Percentiles rank a stretch among this genome's conserved stretches.
Evolutionary conservation across 768 basidiomycete genomes (phyloP).

Genomic region (Aureoboletus auriporus): DNA sequence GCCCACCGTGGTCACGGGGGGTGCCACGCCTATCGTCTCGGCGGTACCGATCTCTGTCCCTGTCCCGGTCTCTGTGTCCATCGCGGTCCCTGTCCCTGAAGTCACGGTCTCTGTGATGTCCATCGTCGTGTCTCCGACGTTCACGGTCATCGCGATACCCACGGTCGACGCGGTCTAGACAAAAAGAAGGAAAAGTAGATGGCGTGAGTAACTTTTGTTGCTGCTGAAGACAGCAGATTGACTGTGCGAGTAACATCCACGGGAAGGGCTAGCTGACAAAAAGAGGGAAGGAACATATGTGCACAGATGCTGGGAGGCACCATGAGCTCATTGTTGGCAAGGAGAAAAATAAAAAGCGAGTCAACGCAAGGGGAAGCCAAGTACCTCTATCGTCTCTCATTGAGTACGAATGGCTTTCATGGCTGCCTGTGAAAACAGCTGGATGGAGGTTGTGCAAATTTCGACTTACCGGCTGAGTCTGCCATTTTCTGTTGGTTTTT

Average conservation of each 20-base stretch:
- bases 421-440: slow-evolving; percentile 26
- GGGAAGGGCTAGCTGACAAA: slow-evolving; percentile 61
- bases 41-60: slow-evolving; percentile 37
- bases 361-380: slow-evolving; percentile 32
- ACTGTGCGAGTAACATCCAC: slow-evolving; percentile 35
- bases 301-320: slow-evolving; percentile 44
- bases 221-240: slow-evolving; percentile 41
- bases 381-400: slow-evolving; percentile 32
- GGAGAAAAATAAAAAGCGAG: slow-evolving; percentile 33
- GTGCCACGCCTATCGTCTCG: slow-evolving; percentile 50
- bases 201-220: slow-evolving; percentile 49
- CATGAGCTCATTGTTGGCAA: slow-evolving; percentile 57
- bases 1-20: slow-evolving; percentile 43
- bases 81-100: slow-evolving; percentile 40
- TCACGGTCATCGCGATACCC: slow-evolving; percentile 64
- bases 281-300: slow-evolving; percentile 39
- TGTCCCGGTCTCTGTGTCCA: slow-evolving; percentile 24
- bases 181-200: slow-evolving; percentile 43
- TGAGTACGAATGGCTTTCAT: slow-evolving; percentile 27
- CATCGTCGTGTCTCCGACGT: slow-evolving; percentile 59
- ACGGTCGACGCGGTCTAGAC: slow-evolving; percentile 44
- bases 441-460: slow-evolving; percentile 8
- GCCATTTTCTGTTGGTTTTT: slow-evolving; percentile 32
- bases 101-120: slow-evolving; percentile 50
- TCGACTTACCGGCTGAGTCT: slow-evolving; percentile 55